phyloP scores from a whole-genome alignment of 139 green algal genomes.

The Chlamydomonas schloesseri region DNA sequence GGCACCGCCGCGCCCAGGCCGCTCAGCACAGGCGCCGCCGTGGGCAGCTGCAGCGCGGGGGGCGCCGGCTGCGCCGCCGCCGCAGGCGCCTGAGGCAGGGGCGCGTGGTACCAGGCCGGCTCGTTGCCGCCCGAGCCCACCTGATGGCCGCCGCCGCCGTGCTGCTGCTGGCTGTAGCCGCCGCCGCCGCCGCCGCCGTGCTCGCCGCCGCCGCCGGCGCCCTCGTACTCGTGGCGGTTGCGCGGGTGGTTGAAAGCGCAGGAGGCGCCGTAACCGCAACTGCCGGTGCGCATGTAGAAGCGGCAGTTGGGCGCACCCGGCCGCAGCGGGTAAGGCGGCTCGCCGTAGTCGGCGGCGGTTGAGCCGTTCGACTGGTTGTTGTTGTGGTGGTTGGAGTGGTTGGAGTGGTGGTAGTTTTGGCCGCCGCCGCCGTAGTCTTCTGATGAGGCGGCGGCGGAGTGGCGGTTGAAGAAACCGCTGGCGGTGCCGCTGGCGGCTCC shows the following conservation, averaged over 20 bases:
- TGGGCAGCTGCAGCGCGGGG: too few species aligned
- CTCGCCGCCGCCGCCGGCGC: background rate
- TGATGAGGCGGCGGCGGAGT: background rate
- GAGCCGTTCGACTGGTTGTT: background rate
- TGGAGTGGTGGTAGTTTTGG: background rate
- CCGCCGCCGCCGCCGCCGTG: background rate
- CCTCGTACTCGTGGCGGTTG: too few species aligned
- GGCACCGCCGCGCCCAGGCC: background rate
- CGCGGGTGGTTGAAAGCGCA: slow-evolving; percentile 16
- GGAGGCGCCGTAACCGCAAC: slow-evolving; percentile 2
- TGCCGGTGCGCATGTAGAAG: slow-evolving; percentile 29
- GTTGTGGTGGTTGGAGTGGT: background rate
- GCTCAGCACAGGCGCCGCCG: too few species aligned
- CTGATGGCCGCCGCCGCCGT: background rate
- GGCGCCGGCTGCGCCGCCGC: too few species aligned
- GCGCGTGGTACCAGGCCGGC: background rate
- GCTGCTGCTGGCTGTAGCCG: background rate
- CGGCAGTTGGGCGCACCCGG: background rate
- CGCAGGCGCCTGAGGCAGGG: too few species aligned
- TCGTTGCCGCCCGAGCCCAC: background rate
- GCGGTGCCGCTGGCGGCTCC: background rate
- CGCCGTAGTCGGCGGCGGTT: background rate
- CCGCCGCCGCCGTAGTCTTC: background rate
- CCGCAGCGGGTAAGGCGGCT: background rate
- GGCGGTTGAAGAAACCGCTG: background rate